Conservation (phyloP, 2,329 filamentous ascomycete genomes). For the Zymoseptoria passerinii region DNA sequence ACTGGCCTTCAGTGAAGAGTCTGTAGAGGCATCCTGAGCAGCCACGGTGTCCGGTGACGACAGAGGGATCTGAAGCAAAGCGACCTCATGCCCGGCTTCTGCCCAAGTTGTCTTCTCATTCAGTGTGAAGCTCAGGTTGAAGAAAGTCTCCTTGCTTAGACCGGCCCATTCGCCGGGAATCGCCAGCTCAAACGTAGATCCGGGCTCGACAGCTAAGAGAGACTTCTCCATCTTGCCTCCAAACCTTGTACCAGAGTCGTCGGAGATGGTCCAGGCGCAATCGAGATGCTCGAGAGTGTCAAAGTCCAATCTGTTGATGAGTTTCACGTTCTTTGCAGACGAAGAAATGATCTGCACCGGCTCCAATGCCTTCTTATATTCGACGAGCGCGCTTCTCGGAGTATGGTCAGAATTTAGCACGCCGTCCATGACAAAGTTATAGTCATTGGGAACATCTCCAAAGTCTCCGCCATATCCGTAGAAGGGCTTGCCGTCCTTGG, state of each 20-base stretch:
- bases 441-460: slow-evolving; percentile 34
- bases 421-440: slow-evolving; percentile 40
- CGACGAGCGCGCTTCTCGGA: slow-evolving; percentile 34
- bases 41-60: slow-evolving; percentile 8
- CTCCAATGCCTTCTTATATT: slow-evolving; percentile 39
- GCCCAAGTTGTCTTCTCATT: slow-evolving; percentile 28
- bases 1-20: neutral
- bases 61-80: slow-evolving; percentile 28
- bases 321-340: slow-evolving; percentile 21
- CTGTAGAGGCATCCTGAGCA: neutral
- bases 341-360: slow-evolving; percentile 31
- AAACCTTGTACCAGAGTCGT: slow-evolving; percentile 9
- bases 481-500: slow-evolving; percentile 31
- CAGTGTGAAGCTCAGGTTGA: slow-evolving; percentile 27
- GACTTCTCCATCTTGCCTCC: slow-evolving; percentile 6
- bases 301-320: slow-evolving; percentile 27
- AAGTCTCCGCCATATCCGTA: slow-evolving; percentile 40
- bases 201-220: slow-evolving; percentile 11
- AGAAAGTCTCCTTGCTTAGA: slow-evolving; percentile 9
- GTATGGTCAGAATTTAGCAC: slow-evolving; percentile 36
- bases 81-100: slow-evolving; percentile 30
- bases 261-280: slow-evolving; percentile 13
- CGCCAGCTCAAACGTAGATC: slow-evolving; percentile 11
- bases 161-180: slow-evolving; percentile 6
- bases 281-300: slow-evolving; percentile 31